Evolutionary conservation across 495 filamentous ascomycete genomes (phyloP), one percentile per base, ranked within the genome.

Genomic region (Neurospora pannonica): DNA sequence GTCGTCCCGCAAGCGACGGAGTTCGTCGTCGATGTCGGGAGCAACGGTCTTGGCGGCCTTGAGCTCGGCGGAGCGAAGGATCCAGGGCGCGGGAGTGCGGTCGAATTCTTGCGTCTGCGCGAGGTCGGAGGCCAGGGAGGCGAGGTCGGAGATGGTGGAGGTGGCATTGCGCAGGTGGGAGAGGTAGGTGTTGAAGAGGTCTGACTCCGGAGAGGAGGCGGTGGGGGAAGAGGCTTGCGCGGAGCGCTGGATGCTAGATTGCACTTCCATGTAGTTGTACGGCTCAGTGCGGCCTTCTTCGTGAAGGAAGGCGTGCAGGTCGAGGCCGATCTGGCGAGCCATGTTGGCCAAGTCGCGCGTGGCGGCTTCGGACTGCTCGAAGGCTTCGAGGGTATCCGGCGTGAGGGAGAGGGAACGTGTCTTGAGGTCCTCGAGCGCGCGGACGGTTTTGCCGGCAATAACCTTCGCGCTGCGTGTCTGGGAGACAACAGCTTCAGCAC

Each of bases 21-120:
- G 87, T 77, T 95, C 91, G 74, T 93, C 89, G 77, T 97, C 94
- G 9, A 91, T 90, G 75, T 97, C 93, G 10, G 92, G 85, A 2
- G 92, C 90, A n/a, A 91, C 87, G 3, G 87, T 89, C 81, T 94
- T 95, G 73, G 91, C 91, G 15, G 88, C 88, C 78, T 91, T 92
- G 38, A 97, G 86, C 74, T 97, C 91, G 38, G 90, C 86, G 28
- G 93, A 88, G 38, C 94, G 89, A n/a, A 93, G 83, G 70, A 95
- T 86, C 96, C 96, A 99, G 4, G 96, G 96, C 9, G 90, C 85
- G 0, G 78, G 75, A 4, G 84, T 88, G 74, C 88, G 88, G 73
- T 97, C 93, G 77, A 98, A 97, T 79, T 98, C 96, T 36, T 90
- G 87, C 0, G 93, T 95, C 73, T 92, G 91, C 70, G 89, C 88